Evolutionary conservation across 2,329 filamentous ascomycete species (phyloP).

Genomic region (Microsporum ferrugineum): DNA sequence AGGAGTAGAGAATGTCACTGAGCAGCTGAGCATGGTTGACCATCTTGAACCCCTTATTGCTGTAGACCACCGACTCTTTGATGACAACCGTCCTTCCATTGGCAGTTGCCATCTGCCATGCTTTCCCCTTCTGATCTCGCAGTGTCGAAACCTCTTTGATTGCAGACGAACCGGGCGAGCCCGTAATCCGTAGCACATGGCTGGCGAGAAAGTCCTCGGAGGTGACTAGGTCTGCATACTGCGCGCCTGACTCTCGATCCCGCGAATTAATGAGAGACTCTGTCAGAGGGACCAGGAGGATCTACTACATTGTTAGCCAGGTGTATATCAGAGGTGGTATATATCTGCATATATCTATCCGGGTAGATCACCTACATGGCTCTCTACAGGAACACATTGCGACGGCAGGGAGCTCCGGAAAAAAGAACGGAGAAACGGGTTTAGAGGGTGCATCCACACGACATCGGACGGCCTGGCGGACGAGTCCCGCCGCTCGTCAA

Average conservation of each 20-base stretch:
- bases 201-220: slow-evolving; percentile 93
- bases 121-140: slow-evolving; percentile 81
- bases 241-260: slow-evolving; percentile 71
- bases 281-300: slow-evolving; percentile 86
- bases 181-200: slow-evolving; percentile 81
- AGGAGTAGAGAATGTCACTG: slow-evolving; percentile 75
- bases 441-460: slow-evolving; percentile 90
- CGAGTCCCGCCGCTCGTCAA: background rate
- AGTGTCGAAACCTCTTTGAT: slow-evolving; percentile 52
- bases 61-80: slow-evolving; percentile 86
- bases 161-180: slow-evolving; percentile 34
- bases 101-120: slow-evolving; percentile 83
- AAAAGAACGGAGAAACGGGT: slow-evolving; percentile 96
- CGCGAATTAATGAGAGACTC: slow-evolving; percentile 79
- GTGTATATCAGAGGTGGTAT: background rate
- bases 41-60: slow-evolving; percentile 93
- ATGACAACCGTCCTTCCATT: slow-evolving; percentile 90
- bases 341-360: background rate
- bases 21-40: slow-evolving; percentile 81
- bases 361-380: slow-evolving; percentile 49
- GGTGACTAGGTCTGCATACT: slow-evolving; percentile 67
- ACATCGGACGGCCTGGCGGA: slow-evolving; percentile 31
- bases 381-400: slow-evolving; percentile 83
- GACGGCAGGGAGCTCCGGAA: slow-evolving; percentile 87
- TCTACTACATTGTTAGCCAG: slow-evolving; percentile 31